Evolutionary conservation across 2,329 filamentous ascomycete species (phyloP).

Genomic region (Diaporthe sp.): DNA sequence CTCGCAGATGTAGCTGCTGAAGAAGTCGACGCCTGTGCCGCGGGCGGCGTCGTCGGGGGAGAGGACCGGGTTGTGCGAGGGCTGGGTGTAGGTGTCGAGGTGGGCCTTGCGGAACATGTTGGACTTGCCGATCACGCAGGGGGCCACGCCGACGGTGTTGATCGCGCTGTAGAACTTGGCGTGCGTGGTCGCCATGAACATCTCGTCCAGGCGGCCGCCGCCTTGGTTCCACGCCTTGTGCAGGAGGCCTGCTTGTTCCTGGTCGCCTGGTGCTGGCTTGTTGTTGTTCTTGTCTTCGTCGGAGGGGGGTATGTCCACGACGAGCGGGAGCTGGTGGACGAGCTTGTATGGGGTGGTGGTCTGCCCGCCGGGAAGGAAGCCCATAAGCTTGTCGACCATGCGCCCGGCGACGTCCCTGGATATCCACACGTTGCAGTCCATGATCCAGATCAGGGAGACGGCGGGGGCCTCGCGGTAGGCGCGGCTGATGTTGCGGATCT

Average conservation of each 20-base stretch:
- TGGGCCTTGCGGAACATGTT: conserved; percentile 98
- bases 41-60: conserved; percentile 55
- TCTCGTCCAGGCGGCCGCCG: conserved; percentile 90
- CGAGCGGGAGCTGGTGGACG: conserved; percentile 92
- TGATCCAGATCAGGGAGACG: conserved; percentile 87
- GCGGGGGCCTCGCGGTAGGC: conserved; percentile 90
- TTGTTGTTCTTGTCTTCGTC: conserved; percentile 2
- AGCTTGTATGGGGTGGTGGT: conserved; percentile 81
- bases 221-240: conserved; percentile 57
- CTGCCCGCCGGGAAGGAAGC: conserved; percentile 67
- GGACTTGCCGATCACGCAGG: conserved; percentile 95
- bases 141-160: conserved; percentile 90
- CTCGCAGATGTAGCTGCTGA: conserved; percentile 97
- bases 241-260: neutral
- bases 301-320: conserved; percentile 77
- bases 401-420: conserved; percentile 82
- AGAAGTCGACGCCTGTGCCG: conserved; percentile 85
- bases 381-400: conserved; percentile 90
- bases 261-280: neutral
- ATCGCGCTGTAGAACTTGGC: conserved; percentile 99
- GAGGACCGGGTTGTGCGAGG: conserved; percentile 60
- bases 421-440: conserved; percentile 98
- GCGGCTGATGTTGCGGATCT: conserved; percentile 95
- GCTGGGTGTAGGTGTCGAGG: conserved; percentile 79
- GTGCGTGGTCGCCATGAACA: conserved; percentile 94